phyloP scores from a whole-genome alignment of 495 filamentous ascomycete genomes.

The Lasiosphaeria miniovina region DNA sequence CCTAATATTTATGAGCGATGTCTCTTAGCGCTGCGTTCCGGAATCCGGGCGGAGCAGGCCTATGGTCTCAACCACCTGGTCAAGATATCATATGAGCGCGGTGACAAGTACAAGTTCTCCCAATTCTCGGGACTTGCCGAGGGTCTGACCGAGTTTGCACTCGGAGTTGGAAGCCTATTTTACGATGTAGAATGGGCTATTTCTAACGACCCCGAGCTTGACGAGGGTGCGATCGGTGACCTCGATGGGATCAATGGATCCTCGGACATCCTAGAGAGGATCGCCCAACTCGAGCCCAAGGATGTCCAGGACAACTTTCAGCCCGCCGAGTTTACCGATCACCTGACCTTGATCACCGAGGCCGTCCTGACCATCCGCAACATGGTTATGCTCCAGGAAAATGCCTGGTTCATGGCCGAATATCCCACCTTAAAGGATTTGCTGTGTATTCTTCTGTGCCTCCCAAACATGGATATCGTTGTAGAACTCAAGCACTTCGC shows the following conservation, averaged over 20 bases:
- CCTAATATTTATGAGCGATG: conserved; percentile 89
- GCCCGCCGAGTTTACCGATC: conserved; percentile 65
- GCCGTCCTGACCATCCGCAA: conserved; percentile 87
- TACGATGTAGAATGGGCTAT: conserved; percentile 81
- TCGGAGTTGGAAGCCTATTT: conserved; percentile 70
- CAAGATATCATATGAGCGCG: conserved; percentile 89
- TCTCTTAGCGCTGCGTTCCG: conserved; percentile 73
- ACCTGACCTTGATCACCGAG: conserved; percentile 74
- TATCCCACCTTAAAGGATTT: conserved; percentile 73
- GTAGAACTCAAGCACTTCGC: conserved; percentile 89
- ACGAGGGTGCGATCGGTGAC: conserved; percentile 47
- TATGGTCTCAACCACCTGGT: conserved; percentile 90
- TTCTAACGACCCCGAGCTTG: conserved; percentile 59
- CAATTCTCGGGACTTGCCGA: conserved; percentile 87
- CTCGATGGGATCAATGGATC: conserved; percentile 79
- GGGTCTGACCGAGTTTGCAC: conserved; percentile 76
- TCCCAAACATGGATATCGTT: conserved; percentile 69
- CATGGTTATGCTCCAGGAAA: conserved; percentile 86
- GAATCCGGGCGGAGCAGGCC: conserved; percentile 75
- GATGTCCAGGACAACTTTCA: conserved; percentile 69
- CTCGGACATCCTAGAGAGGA: conserved; percentile 65
- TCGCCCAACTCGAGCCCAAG: conserved; percentile 50
- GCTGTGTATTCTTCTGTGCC: conserved; percentile 72
- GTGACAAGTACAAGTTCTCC: conserved; percentile 94
- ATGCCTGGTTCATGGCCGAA: conserved; percentile 75